Conservation (phyloP, 176 grass and related monocot genomes). For the Alopecurus myosuroides region DNA sequence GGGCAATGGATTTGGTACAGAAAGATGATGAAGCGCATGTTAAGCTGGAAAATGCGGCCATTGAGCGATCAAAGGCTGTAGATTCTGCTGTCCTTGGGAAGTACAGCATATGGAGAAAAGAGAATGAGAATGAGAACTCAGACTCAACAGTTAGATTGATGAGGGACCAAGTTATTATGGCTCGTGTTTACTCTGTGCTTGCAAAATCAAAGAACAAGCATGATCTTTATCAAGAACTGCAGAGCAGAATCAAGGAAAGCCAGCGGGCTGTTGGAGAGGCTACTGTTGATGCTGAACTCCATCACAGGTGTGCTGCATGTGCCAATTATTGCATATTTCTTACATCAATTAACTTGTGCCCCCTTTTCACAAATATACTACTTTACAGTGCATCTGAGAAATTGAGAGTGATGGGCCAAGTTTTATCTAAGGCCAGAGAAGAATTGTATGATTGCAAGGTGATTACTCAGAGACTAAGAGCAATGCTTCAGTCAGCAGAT, state of each 20-base stretch:
- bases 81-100: constrained; percentile 96
- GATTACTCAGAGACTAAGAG: constrained; percentile 77
- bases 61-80: constrained; percentile 86
- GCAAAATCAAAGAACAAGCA: constrained; percentile 72
- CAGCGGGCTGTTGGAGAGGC: constrained; percentile 82
- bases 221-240: constrained; percentile 72
- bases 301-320: constrained; percentile 46
- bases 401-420: constrained; percentile 90
- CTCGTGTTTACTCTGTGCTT: constrained; percentile 69
- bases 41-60: constrained; percentile 86
- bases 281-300: constrained; percentile 82
- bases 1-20: constrained; percentile 66
- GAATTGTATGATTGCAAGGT: constrained; percentile 80
- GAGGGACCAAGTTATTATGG: constrained; percentile 98
- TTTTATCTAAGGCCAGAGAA: constrained; percentile 83
- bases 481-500: constrained; percentile 95
- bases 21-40: constrained; percentile 84
- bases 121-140: constrained; percentile 91
- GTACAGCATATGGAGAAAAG: constrained; percentile 96
- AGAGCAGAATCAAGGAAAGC: constrained; percentile 83
- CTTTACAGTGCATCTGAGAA: constrained; percentile 66
- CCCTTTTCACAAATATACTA: constrained; percentile 28
- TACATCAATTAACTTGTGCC: neutral
- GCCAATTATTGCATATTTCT: constrained; percentile 17
- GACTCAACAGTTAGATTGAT: constrained; percentile 97